Conservation (phyloP, 192 early-diverging fungal species). For the Mortierella claussenii region DNA sequence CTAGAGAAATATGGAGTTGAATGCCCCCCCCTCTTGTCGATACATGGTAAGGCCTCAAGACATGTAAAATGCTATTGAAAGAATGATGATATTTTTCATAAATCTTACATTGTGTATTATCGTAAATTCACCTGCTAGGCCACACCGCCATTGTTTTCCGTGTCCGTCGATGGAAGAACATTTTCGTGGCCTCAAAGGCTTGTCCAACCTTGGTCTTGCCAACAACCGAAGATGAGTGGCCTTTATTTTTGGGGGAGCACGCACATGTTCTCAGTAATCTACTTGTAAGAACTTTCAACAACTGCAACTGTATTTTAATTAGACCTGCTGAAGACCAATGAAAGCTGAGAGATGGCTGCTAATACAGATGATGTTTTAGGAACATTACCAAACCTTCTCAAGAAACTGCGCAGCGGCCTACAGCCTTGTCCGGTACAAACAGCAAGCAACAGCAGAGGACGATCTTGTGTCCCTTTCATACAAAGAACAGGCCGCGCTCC, state of each 20-base stretch:
- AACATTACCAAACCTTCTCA: neutral
- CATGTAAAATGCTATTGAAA: too few relatives aligned
- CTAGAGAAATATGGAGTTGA: constrained; percentile 28
- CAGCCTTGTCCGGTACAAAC: constrained; percentile 10
- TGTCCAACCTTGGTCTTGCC: constrained; percentile 14
- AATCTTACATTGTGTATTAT: too few relatives aligned
- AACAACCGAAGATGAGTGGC: constrained; percentile 8
- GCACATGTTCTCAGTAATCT: neutral
- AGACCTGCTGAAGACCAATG: too few relatives aligned
- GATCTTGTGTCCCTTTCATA: neutral
- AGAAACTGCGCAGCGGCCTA: neutral
- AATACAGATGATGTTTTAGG: too few relatives aligned
- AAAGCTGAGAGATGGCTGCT: too few relatives aligned
- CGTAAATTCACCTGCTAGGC: too few relatives aligned
- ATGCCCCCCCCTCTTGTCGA: constrained; percentile 24
- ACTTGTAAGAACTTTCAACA: too few relatives aligned
- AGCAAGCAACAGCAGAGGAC: constrained; percentile 8
- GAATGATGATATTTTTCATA: too few relatives aligned
- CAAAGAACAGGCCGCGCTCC: neutral
- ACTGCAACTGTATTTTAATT: too few relatives aligned
- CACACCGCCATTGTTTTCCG: constrained; percentile 20
- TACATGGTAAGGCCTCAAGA: constrained; percentile 26
- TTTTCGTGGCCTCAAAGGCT: constrained; percentile 16
- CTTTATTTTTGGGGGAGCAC: constrained; percentile 4
- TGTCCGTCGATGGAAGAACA: constrained; percentile 10